These are phyloP conservation scores for Collybia sp. DNA, from an alignment of 768 basidiomycete species.

Conservation along the genomic window DNA sequence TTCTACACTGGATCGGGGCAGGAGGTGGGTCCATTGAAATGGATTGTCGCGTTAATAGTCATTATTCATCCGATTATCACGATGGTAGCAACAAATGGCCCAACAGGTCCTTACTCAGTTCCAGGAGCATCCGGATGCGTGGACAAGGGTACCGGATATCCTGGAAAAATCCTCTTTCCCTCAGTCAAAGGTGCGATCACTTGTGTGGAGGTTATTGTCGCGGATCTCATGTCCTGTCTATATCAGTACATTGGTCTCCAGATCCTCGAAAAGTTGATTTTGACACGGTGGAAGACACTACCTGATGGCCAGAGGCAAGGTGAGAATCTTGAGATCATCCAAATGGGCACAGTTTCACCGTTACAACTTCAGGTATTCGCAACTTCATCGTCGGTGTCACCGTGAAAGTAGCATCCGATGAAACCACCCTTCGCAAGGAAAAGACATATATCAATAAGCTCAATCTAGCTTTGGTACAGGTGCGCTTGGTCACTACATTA, in stretches of 20 bases:
- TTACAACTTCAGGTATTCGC: slow-evolving; percentile 64
- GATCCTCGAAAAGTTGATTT: slow-evolving; percentile 94
- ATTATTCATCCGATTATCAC: slow-evolving; percentile 19
- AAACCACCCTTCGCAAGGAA: slow-evolving; percentile 81
- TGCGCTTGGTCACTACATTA: slow-evolving; percentile 25
- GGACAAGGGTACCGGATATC: slow-evolving; percentile 95
- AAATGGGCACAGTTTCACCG: background rate
- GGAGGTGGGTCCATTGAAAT: slow-evolving; percentile 52
- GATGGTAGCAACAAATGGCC: slow-evolving; percentile 83
- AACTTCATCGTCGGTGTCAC: slow-evolving; percentile 95
- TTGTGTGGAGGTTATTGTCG: background rate
- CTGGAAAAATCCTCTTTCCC: slow-evolving; percentile 80
- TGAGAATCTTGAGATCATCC: slow-evolving; percentile 15
- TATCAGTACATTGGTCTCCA: slow-evolving; percentile 91
- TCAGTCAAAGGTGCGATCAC: slow-evolving; percentile 68
- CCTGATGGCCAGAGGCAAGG: slow-evolving; percentile 94
- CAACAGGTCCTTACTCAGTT: slow-evolving; percentile 94
- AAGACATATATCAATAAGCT: slow-evolving; percentile 95
- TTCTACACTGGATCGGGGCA: slow-evolving; percentile 83
- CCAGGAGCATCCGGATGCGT: slow-evolving; percentile 93
- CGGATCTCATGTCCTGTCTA: too few species aligned
- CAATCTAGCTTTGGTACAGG: slow-evolving; percentile 93
- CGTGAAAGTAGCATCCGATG: slow-evolving; percentile 92
- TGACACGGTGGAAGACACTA: slow-evolving; percentile 92
- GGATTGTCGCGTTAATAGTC: slow-evolving; percentile 3